A percentile compares a stretch with the other conserved stretches of the same genome.
These are phyloP conservation scores for Clohesyomyces aquaticus DNA, from an alignment of 495 filamentous ascomycete species.

Conservation along the genomic window DNA sequence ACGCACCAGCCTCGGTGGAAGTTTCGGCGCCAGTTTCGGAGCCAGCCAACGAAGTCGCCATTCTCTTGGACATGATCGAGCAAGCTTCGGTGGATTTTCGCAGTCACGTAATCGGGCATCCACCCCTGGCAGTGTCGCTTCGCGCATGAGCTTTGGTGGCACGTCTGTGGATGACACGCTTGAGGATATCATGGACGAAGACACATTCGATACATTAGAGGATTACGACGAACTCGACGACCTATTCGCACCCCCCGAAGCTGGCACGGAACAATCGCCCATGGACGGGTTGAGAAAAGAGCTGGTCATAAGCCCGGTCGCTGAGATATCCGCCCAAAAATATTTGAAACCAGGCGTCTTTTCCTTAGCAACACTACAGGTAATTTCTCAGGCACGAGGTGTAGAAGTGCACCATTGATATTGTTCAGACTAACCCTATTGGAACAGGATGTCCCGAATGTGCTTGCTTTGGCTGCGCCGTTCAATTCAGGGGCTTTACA, in stretches of 20 bases:
- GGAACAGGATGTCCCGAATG: constrained; percentile 14
- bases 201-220: constrained; percentile 39
- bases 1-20: constrained; percentile 52
- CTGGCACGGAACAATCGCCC: constrained; percentile 24
- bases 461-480: constrained; percentile 27
- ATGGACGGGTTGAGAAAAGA: constrained; percentile 40
- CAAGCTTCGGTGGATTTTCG: constrained; percentile 44
- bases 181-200: constrained; percentile 41
- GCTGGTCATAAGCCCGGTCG: constrained; percentile 36
- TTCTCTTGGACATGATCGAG: constrained; percentile 69
- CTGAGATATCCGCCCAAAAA: constrained; percentile 26
- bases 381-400: constrained; percentile 3
- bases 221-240: constrained; percentile 41
- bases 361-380: constrained; percentile 11
- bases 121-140: constrained; percentile 44
- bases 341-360: constrained; percentile 17
- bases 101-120: constrained; percentile 41
- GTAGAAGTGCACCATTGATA: not conserved
- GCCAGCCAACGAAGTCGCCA: constrained; percentile 57
- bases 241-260: constrained; percentile 29
- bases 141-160: constrained; percentile 40
- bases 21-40: constrained; percentile 48
- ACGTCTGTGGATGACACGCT: constrained; percentile 37
- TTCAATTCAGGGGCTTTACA: constrained; percentile 36
- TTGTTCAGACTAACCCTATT: constrained; percentile 9